These are phyloP conservation scores for Boletus rubescentipes DNA, from an alignment of 768 basidiomycete species.

Conservation along the genomic window DNA sequence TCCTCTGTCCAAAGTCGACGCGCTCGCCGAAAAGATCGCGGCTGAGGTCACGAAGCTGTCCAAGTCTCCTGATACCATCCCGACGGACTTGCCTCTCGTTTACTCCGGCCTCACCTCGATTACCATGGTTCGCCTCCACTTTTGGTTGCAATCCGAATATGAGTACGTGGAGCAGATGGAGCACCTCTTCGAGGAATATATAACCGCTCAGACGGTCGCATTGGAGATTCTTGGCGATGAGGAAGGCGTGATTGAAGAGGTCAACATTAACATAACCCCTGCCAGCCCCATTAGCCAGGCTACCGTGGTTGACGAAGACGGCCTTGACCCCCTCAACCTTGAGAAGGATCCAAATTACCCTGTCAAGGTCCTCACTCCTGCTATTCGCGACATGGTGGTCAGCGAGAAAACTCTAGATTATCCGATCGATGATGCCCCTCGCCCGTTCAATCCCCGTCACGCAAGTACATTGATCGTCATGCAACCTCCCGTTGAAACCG, in stretches of 20 bases:
- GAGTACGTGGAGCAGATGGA: constrained; percentile 30
- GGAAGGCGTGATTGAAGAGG: constrained; percentile 13
- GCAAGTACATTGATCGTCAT: constrained; percentile 22
- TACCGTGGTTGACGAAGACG: constrained; percentile 23
- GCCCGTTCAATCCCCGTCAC: constrained; percentile 3
- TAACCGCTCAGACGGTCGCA: constrained; percentile 30
- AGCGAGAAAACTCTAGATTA: constrained; percentile 1
- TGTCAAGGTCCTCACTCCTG: constrained; percentile 1
- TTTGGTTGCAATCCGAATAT: constrained; percentile 34
- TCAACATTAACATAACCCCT: constrained; percentile 6
- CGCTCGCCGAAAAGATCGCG: constrained; percentile 35
- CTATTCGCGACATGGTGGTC: neutral
- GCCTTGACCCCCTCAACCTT: neutral
- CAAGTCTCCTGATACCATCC: constrained; percentile 25
- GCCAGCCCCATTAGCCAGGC: constrained; percentile 16
- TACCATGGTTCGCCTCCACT: constrained; percentile 30
- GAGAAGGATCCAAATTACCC: constrained; percentile 5
- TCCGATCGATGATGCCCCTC: neutral
- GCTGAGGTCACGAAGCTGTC: constrained; percentile 31
- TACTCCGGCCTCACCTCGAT: constrained; percentile 32
- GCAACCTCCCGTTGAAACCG: constrained; percentile 21
- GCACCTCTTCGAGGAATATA: constrained; percentile 31
- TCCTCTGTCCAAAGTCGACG: constrained; percentile 18
- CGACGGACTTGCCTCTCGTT: constrained; percentile 32
- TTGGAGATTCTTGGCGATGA: constrained; percentile 28